phyloP scores from a whole-genome alignment of 352 stramenopile genomes.

The Peronospora tabacina region DNA sequence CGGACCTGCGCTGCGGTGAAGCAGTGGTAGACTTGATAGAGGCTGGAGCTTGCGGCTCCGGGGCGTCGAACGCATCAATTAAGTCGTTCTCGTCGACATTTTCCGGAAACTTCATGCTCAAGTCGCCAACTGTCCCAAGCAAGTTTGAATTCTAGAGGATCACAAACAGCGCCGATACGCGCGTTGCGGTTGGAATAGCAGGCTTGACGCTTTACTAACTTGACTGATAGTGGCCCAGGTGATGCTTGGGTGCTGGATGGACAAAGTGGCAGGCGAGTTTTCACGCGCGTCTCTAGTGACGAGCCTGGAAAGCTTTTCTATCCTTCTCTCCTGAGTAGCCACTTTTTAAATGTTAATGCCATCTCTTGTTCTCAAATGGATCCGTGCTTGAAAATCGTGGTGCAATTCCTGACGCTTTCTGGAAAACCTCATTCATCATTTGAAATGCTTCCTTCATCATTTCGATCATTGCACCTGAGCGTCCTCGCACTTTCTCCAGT shows the following conservation, averaged over 20 bases:
- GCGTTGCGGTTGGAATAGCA: slow-evolving; percentile 42
- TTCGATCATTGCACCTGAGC: no score
- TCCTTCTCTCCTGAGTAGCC: slow-evolving; percentile 41
- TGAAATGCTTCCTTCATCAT: no score
- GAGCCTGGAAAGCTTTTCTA: slow-evolving; percentile 17
- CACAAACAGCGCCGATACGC: neutral
- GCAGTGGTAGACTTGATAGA: slow-evolving; percentile 1
- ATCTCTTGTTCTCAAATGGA: slow-evolving; percentile 47
- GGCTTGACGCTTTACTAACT: no score
- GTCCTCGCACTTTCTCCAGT: no score
- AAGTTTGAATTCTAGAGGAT: neutral
- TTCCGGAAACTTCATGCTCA: slow-evolving; percentile 13
- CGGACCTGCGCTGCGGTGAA: neutral
- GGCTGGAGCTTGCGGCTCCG: neutral
- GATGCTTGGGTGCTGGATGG: slow-evolving; percentile 42
- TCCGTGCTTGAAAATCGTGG: slow-evolving; percentile 63
- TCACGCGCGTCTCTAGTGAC: no score
- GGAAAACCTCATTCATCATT: no score
- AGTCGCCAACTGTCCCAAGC: slow-evolving; percentile 9
- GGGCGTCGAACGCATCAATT: slow-evolving; percentile 62
- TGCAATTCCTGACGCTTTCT: slow-evolving; percentile 58
- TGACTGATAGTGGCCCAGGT: neutral
- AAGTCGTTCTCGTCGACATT: slow-evolving; percentile 41
- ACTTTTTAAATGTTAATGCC: slow-evolving; percentile 27
- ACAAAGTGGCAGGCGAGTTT: no score